These are phyloP conservation scores for Tubosaeta sp. DNA, from an alignment of 768 basidiomycete genomes.

Conservation along the genomic window DNA sequence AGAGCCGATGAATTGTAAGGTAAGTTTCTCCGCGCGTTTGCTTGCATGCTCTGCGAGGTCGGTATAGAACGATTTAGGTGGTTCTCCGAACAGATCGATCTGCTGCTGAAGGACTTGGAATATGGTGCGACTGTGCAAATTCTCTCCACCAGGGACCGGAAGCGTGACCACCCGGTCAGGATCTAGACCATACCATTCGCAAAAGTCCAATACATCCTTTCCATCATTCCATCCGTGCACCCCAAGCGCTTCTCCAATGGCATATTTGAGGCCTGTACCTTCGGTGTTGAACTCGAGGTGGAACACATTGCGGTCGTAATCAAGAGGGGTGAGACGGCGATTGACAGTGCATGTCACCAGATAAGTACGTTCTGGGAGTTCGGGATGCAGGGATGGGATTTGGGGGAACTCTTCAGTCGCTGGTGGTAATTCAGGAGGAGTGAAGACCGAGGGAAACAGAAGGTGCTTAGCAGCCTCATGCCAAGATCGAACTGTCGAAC, in stretches of 20 bases:
- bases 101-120: conserved; percentile 96
- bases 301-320: conserved; percentile 98
- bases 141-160: conserved; percentile 59
- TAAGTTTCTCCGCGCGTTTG: conserved; percentile 62
- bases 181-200: conserved; percentile 86
- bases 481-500: conserved; percentile 64
- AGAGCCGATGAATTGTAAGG: conserved; percentile 88
- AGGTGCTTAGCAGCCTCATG: conserved; percentile 86
- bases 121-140: conserved; percentile 88
- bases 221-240: conserved; percentile 98
- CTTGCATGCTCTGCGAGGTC: conserved; percentile 78
- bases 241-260: conserved; percentile 94
- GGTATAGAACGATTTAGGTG: conserved; percentile 93
- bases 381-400: conserved; percentile 76
- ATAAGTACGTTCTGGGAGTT: conserved; percentile 84
- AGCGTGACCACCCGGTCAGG: conserved; percentile 77
- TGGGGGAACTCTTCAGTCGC: conserved; percentile 45
- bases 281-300: conserved; percentile 93
- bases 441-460: conserved; percentile 80
- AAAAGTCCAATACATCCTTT: conserved; percentile 83
- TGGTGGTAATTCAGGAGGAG: conserved; percentile 35
- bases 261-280: conserved; percentile 91
- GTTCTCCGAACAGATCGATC: conserved; percentile 92
- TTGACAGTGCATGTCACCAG: conserved; percentile 93
- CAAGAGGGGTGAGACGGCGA: conserved; percentile 86